A percentile compares a stretch with the other conserved stretches of the same genome.
Conservation (phyloP, 73 alveolate genomes). For the Uronychia setigera region DNA sequence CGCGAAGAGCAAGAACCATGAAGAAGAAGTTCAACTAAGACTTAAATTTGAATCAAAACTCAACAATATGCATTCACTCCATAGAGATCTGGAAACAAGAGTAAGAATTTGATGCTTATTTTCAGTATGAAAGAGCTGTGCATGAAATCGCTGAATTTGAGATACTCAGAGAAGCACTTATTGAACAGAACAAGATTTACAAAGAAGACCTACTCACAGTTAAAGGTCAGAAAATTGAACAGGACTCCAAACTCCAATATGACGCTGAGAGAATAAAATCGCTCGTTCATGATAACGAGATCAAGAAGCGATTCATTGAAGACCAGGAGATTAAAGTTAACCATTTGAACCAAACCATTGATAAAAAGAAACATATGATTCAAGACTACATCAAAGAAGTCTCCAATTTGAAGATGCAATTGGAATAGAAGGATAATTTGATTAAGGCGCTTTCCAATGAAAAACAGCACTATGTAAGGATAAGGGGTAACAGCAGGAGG, state of each 20-base stretch:
- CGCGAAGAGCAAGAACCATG: conserved; percentile 52
- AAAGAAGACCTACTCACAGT: conserved; percentile 45
- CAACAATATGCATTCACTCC: conserved; percentile 65
- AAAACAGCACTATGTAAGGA: neutral
- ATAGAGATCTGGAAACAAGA: conserved; percentile 56
- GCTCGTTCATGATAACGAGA: conserved; percentile 49
- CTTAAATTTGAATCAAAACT: conserved; percentile 68
- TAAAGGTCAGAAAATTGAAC: conserved; percentile 49
- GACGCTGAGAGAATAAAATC: conserved; percentile 44
- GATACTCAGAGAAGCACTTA: conserved; percentile 17
- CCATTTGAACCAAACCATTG: neutral
- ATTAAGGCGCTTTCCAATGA: neutral
- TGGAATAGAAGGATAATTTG: neutral
- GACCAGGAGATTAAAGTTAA: neutral
- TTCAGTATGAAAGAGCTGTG: conserved; percentile 50
- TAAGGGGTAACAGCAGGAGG: neutral
- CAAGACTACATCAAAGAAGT: neutral
- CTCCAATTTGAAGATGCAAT: neutral
- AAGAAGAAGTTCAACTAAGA: conserved; percentile 75
- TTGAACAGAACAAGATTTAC: conserved; percentile 5
- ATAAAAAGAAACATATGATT: neutral
- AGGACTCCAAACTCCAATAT: conserved; percentile 35
- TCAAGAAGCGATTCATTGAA: neutral
- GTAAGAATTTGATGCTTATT: neutral
- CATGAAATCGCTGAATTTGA: conserved; percentile 49